phyloP scores from a whole-genome alignment of 2,329 filamentous ascomycete species.

The Xylariaceae sp. region DNA sequence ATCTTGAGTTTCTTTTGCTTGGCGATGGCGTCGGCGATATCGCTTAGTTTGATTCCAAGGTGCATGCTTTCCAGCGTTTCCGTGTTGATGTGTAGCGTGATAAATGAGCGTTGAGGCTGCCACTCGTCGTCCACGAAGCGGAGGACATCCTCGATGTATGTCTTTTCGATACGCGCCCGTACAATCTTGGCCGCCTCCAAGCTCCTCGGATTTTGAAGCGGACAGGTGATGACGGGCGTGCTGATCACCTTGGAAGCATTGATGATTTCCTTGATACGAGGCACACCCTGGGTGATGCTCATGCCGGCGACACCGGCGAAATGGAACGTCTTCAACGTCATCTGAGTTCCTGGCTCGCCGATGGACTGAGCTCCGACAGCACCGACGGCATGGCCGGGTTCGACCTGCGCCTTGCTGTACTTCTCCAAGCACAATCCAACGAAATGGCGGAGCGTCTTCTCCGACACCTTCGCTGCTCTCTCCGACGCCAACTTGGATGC shows the following conservation, averaged over 20 bases:
- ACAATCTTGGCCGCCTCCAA: slow-evolving; percentile 82
- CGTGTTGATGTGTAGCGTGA: slow-evolving; percentile 77
- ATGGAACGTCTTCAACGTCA: slow-evolving; percentile 99
- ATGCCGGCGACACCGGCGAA: slow-evolving; percentile 99
- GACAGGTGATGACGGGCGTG: slow-evolving; percentile 88
- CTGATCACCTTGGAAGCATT: slow-evolving; percentile 93
- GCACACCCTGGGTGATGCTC: slow-evolving; percentile 98
- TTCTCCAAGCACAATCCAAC: slow-evolving; percentile 79
- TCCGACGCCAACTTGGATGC: slow-evolving; percentile 39
- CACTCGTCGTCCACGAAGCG: slow-evolving; percentile 83
- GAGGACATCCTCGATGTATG: slow-evolving; percentile 76
- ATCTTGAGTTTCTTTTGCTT: slow-evolving; percentile 80
- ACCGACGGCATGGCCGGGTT: slow-evolving; percentile 92
- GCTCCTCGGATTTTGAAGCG: slow-evolving; percentile 68
- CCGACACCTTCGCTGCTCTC: slow-evolving; percentile 78
- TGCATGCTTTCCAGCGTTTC: slow-evolving; percentile 74
- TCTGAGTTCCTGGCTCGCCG: slow-evolving; percentile 95
- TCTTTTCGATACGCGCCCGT: slow-evolving; percentile 93
- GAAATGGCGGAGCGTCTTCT: slow-evolving; percentile 67
- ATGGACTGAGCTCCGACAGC: slow-evolving; percentile 97
- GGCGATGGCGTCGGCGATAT: slow-evolving; percentile 73
- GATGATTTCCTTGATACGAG: slow-evolving; percentile 99
- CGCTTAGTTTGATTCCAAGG: slow-evolving; percentile 66
- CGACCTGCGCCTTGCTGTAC: slow-evolving; percentile 84
- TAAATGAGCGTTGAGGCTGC: slow-evolving; percentile 67